These are phyloP conservation scores for Annulohypoxylon nitens DNA, from an alignment of 495 filamentous ascomycete genomes.

Conservation along the genomic window DNA sequence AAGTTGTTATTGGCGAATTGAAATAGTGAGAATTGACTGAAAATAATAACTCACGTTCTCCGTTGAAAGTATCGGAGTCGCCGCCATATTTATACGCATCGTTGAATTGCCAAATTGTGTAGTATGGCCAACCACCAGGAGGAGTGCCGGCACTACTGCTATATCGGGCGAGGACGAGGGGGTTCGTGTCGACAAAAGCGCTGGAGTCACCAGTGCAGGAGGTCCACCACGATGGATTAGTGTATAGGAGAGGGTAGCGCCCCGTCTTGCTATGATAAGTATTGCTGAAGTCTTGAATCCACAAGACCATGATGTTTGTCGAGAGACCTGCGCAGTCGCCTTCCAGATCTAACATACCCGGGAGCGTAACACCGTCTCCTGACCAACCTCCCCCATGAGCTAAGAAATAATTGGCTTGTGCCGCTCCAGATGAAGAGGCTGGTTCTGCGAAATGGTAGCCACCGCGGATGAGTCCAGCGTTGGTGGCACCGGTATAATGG, in stretches of 20 bases:
- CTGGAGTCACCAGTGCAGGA: constrained; percentile 70
- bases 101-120: constrained; percentile 73
- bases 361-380: constrained; percentile 71
- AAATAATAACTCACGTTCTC: constrained; percentile 46
- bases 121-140: constrained; percentile 70
- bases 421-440: constrained; percentile 60
- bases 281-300: constrained; percentile 71
- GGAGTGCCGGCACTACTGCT: constrained; percentile 62
- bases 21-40: background rate
- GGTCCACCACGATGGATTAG: constrained; percentile 72
- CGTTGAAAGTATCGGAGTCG: constrained; percentile 67
- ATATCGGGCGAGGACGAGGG: constrained; percentile 71
- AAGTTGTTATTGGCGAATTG: background rate
- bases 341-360: constrained; percentile 77
- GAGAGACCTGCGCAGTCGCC: constrained; percentile 68
- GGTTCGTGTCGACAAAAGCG: constrained; percentile 65
- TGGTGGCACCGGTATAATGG: constrained; percentile 68
- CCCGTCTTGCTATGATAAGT: constrained; percentile 65
- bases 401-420: constrained; percentile 71
- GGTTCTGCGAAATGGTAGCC: constrained; percentile 76
- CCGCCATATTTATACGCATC: constrained; percentile 63
- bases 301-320: constrained; percentile 66
- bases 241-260: constrained; percentile 72
- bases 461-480: constrained; percentile 70
- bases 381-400: constrained; percentile 74